Evolutionary conservation across 257 asterid genomes (phyloP).

Genomic region (Plantago ovata): DNA sequence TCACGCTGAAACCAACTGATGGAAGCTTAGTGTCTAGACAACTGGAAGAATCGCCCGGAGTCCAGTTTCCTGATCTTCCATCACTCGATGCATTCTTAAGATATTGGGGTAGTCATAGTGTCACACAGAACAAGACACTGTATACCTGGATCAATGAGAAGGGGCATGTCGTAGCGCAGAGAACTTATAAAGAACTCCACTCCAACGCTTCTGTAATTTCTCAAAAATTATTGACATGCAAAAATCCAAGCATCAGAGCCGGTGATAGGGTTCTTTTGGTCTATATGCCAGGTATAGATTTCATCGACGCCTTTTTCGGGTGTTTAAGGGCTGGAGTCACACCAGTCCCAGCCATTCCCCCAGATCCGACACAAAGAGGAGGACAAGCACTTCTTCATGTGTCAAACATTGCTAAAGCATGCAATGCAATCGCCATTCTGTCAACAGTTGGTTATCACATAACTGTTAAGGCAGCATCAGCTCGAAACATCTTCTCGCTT

Average conservation of each 20-base stretch:
- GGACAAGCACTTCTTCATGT: constrained; percentile 60
- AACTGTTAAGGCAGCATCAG: constrained; percentile 48
- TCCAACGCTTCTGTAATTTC: constrained; percentile 47
- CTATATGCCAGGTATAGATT: constrained; percentile 61
- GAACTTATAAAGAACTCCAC: constrained; percentile 47
- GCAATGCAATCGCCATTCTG: constrained; percentile 54
- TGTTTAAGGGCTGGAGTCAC: constrained; percentile 53
- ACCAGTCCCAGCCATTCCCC: constrained; percentile 62
- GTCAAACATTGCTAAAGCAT: constrained; percentile 49
- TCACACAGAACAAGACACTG: constrained; percentile 34
- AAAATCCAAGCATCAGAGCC: constrained; percentile 31
- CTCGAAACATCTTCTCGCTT: constrained; percentile 30
- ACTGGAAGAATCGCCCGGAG: constrained; percentile 36
- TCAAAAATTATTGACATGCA: constrained; percentile 28
- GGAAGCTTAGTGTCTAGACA: constrained; percentile 20
- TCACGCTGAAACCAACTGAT: constrained; percentile 32
- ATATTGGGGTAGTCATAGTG: constrained; percentile 49
- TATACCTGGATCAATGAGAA: constrained; percentile 63
- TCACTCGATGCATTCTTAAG: constrained; percentile 44
- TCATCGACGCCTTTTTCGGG: constrained; percentile 65
- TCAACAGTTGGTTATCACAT: constrained; percentile 56
- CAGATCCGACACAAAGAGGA: constrained; percentile 51
- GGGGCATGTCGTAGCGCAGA: constrained; percentile 41
- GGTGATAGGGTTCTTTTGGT: constrained; percentile 60
- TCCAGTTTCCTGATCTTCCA: constrained; percentile 43